Percentiles rank a stretch among this genome's conserved stretches.
phyloP scores from a whole-genome alignment of 176 grass and related monocot genomes.

The Juncus inflexus region DNA sequence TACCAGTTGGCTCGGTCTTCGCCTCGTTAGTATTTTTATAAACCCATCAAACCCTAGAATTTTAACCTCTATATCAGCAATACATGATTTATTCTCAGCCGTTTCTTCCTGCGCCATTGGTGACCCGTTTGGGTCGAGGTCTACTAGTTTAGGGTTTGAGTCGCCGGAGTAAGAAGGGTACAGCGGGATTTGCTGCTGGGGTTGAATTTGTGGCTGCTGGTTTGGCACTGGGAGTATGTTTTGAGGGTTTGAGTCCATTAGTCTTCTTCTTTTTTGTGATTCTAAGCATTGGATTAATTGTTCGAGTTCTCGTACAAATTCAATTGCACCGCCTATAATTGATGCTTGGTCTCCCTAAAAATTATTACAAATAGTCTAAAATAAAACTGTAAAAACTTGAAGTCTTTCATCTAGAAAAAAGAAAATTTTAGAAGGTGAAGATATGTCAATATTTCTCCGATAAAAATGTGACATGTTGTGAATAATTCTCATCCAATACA shows the following conservation, averaged over 20 bases:
- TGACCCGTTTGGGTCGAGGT: conserved; percentile 34
- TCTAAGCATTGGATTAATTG: conserved; percentile 92
- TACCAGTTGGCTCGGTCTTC: conserved; percentile 75
- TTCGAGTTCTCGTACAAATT: conserved; percentile 89
- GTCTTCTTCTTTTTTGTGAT: conserved; percentile 74
- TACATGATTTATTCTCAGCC: conserved; percentile 89
- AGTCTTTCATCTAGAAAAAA: neutral
- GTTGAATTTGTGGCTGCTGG: conserved; percentile 23
- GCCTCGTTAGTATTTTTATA: conserved; percentile 83
- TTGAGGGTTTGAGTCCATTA: conserved; percentile 36
- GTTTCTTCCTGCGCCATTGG: conserved; percentile 49
- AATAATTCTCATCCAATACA: neutral
- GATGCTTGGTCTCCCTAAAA: conserved; percentile 89
- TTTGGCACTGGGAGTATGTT: conserved; percentile 26
- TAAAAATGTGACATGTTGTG: neutral
- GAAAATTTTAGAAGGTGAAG: neutral
- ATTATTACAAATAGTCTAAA: neutral
- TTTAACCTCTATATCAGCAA: conserved; percentile 86
- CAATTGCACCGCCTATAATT: conserved; percentile 91
- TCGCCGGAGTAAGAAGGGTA: conserved; percentile 41
- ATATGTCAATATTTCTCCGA: neutral
- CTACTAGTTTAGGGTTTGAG: conserved; percentile 40
- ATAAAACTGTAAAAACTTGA: neutral
- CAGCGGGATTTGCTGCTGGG: conserved; percentile 32
- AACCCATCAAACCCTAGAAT: conserved; percentile 68